phyloP scores from a whole-genome alignment of 2,329 filamentous ascomycete genomes.

The Didymella pinodella region DNA sequence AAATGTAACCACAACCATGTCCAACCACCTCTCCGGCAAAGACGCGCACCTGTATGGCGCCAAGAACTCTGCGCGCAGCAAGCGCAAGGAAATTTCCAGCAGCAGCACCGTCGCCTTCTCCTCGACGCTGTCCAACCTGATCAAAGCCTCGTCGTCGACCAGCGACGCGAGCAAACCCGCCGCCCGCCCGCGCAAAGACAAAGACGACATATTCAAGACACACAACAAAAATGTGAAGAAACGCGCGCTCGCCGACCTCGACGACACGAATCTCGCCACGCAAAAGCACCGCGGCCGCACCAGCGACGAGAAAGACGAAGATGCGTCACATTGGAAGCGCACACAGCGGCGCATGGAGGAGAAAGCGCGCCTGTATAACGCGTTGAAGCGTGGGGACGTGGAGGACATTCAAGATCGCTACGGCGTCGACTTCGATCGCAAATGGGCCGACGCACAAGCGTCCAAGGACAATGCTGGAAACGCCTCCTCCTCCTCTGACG shows the following conservation, averaged over 20 bases:
- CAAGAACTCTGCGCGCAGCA: constrained; percentile 64
- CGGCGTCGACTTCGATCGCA: constrained; percentile 92
- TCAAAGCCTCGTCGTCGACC: constrained; percentile 58
- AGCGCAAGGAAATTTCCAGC: constrained; percentile 70
- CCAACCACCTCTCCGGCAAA: constrained; percentile 46
- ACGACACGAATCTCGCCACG: constrained; percentile 61
- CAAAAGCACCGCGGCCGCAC: constrained; percentile 71
- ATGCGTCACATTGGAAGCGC: constrained; percentile 66
- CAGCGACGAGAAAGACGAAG: constrained; percentile 59
- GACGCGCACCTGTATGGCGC: constrained; percentile 80
- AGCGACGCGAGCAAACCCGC: constrained; percentile 51
- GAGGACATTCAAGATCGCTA: constrained; percentile 70
- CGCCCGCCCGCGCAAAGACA: constrained; percentile 62
- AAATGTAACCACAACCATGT: constrained; percentile 5
- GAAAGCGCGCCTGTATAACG: constrained; percentile 86
- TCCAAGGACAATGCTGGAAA: constrained; percentile 48
- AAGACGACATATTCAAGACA: constrained; percentile 73
- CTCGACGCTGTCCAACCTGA: constrained; percentile 84
- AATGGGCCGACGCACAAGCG: constrained; percentile 80
- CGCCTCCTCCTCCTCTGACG: constrained; percentile 41
- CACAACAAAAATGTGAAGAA: constrained; percentile 70
- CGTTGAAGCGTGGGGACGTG: constrained; percentile 85
- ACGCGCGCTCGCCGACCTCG: constrained; percentile 67
- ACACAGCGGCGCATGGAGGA: constrained; percentile 85
- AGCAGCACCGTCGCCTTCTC: constrained; percentile 83